phyloP scores from a whole-genome alignment of 345 rosid species.

The Salix udensis region DNA sequence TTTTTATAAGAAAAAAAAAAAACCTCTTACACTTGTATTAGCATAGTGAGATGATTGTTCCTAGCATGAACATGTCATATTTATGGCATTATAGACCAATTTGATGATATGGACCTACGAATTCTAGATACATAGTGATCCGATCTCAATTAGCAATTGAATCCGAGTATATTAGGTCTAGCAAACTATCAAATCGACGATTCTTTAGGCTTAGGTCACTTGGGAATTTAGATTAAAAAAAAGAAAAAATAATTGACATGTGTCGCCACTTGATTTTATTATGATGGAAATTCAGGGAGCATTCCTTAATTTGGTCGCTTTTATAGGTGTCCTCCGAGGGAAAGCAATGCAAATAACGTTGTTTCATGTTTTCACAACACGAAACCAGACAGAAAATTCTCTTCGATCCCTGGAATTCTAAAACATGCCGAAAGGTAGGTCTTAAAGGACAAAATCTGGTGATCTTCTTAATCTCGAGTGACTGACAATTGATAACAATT shows the following conservation, averaged over 20 bases:
- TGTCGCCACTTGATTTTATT: neutral
- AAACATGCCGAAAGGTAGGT: conserved; percentile 46
- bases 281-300: neutral
- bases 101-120: no score
- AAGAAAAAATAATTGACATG: neutral
- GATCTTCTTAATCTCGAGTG: neutral
- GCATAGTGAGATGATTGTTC: no score
- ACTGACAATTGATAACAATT: neutral
- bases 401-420: conserved; percentile 12
- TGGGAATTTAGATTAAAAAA: no score
- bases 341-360: conserved; percentile 10
- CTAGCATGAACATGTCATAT: no score
- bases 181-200: no score
- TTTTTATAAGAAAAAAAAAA: no score
- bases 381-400: conserved; percentile 2
- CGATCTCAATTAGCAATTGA: no score
- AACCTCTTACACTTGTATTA: no score
- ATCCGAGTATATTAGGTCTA: no score
- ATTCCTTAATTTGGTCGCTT: neutral
- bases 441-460: neutral
- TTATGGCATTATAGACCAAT: no score
- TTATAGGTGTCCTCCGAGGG: conserved; percentile 14
- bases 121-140: no score
- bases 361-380: neutral
- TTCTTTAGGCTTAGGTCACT: no score